Evolutionary conservation across 1,284 basidiomycete species (phyloP), one percentile per base, ranked within the genome.

Genomic region (Phlebopus sp.): DNA sequence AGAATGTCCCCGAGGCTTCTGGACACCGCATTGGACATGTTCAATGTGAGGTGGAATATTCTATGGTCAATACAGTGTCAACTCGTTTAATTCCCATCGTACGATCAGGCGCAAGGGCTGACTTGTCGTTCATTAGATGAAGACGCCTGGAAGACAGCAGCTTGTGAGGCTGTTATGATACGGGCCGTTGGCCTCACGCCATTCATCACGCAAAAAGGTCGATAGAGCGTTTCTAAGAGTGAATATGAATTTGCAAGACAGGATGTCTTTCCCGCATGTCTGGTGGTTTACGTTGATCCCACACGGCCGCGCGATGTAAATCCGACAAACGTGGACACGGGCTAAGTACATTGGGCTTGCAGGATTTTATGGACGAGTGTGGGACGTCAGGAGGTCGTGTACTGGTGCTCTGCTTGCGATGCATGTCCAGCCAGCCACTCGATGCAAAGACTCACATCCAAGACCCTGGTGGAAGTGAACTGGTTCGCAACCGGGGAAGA

Each of bases 201-300:
- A 27, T 25, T 27, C 23, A 39, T 39, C n/a, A 39, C 46, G 32
- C 32, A 35, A 29, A 29, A 29, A 49, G 37, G 59, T 50, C 48
- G 43, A 49, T 46, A 57, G 27, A 35, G 52, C 46, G 23, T 50
- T 47, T 51, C 42, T 42, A 47, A 36, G 47, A 45, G 29, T 50
- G 41, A 49, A 52, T 49, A 55, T 35, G 51, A 62, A 59, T 59
- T 46, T 46, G 49, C 47, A 29, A 9, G 27, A 27, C 21, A 55
- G 51, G 50, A 35, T 49, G 35, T 41, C 59, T 35, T 51, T 48
- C 41, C 52, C 47, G 47, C 45, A 18, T 18, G 44, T 57, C 60
- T 62, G 64, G 59, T 60, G 58, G 50, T 51, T 60, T 60, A 60
- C 59, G 59, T 60, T 51, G 53, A 4, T 41, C 58, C 62, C 59